Percentiles rank a stretch among this genome's conserved stretches.
These are phyloP conservation scores for Erigeron canadensis DNA, from an alignment of 129 eudicot species.

Conservation along the genomic window DNA sequence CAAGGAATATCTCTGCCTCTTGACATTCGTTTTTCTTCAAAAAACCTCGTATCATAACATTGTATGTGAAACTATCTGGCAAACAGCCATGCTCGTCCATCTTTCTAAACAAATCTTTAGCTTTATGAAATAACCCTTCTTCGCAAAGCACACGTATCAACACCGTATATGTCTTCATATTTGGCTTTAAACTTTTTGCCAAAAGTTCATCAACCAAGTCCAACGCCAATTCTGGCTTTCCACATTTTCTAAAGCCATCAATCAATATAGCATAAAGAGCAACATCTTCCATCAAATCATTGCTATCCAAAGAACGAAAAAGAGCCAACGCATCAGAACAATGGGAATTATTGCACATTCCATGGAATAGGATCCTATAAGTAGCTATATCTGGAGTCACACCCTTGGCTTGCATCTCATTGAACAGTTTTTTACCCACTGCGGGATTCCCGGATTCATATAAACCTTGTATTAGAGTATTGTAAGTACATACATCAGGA, in stretches of 20 bases:
- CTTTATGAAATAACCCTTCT: constrained; percentile 27
- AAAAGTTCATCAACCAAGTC: constrained; percentile 21
- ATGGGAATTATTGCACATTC: constrained; percentile 12
- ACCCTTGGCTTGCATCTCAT: constrained; percentile 8
- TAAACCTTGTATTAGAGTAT: constrained; percentile 26
- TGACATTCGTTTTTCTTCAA: constrained; percentile 18
- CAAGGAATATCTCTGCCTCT: constrained; percentile 19
- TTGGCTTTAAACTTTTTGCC: constrained; percentile 26
- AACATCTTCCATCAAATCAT: constrained; percentile 12
- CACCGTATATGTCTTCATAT: constrained; percentile 24
- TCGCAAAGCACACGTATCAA: constrained; percentile 24
- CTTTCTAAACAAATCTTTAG: constrained; percentile 14
- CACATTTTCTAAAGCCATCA: constrained; percentile 23
- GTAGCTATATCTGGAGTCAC: constrained; percentile 17
- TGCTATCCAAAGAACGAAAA: constrained; percentile 12
- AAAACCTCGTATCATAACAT: constrained; percentile 25
- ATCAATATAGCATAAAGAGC: constrained; percentile 28
- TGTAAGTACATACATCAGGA: not conserved
- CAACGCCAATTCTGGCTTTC: constrained; percentile 19
- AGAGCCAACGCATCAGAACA: constrained; percentile 26
- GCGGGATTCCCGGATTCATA: constrained; percentile 7
- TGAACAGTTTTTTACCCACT: constrained; percentile 18
- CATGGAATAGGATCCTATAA: constrained; percentile 18
- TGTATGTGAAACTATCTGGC: constrained; percentile 19
- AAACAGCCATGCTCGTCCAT: constrained; percentile 31